Evolutionary conservation across 495 filamentous ascomycete genomes (phyloP).

Genomic region (Xylaria castorea): DNA sequence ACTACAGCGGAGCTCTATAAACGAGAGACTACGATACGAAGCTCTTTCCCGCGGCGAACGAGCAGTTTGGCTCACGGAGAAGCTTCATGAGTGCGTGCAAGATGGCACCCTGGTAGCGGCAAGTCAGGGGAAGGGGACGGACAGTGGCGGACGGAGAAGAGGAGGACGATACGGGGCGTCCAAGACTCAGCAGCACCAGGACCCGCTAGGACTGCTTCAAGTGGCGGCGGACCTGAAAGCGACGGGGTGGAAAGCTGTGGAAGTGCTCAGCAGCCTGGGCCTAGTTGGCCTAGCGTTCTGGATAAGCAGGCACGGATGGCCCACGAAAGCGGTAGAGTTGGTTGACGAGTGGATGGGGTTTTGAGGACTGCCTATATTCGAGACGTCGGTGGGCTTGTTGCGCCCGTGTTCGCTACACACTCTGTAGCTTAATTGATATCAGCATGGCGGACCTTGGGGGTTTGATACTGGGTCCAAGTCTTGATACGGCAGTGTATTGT

Average conservation of each 20-base stretch:
- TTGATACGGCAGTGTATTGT: neutral
- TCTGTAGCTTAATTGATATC: neutral
- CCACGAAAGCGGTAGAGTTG: constrained; percentile 31
- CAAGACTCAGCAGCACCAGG: constrained; percentile 57
- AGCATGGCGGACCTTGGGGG: neutral
- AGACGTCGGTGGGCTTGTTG: neutral
- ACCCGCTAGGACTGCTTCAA: constrained; percentile 78
- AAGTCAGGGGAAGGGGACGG: constrained; percentile 27
- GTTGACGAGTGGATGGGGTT: constrained; percentile 37
- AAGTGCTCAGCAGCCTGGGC: constrained; percentile 78
- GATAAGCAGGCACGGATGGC: constrained; percentile 49
- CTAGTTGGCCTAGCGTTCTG: constrained; percentile 75
- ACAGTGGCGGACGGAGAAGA: constrained; percentile 22
- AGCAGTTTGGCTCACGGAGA: constrained; percentile 79
- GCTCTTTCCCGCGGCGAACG: constrained; percentile 73
- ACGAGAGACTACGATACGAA: constrained; percentile 81
- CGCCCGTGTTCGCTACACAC: neutral
- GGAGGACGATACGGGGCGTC: constrained; percentile 21
- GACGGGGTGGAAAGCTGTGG: constrained; percentile 72
- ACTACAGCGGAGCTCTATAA: constrained; percentile 80
- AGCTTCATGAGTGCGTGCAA: constrained; percentile 73
- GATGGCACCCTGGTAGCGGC: constrained; percentile 69
- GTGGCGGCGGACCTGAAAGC: constrained; percentile 71
- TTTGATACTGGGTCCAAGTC: neutral
- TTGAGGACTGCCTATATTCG: neutral